A percentile compares a stretch with the other conserved stretches of the same genome.
Conservation (phyloP, 1,139 yeast species). For the Debaryomyces sp. region DNA sequence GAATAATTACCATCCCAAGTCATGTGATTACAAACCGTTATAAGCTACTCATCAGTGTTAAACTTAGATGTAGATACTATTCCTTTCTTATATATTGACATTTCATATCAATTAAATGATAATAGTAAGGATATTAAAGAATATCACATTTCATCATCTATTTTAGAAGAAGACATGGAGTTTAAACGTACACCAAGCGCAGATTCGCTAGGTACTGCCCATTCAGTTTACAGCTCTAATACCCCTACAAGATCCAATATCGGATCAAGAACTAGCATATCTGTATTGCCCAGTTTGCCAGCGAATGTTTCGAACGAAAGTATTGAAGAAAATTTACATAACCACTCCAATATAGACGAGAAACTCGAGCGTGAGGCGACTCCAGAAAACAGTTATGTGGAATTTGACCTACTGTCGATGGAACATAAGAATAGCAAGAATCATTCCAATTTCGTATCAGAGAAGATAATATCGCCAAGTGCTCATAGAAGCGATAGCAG, state of each 20-base stretch:
- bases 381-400: conserved; percentile 28
- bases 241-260: conserved; percentile 7
- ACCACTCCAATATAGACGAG: conserved; percentile 8
- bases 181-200: conserved; percentile 3
- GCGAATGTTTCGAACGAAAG: background rate
- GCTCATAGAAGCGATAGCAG: background rate
- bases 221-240: conserved; percentile 2
- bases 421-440: conserved; percentile 4
- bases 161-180: conserved; percentile 3
- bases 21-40: background rate
- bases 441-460: conserved; percentile 8
- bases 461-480: conserved; percentile 8
- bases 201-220: conserved; percentile 4
- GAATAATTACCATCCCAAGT: background rate
- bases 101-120: background rate
- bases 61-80: background rate
- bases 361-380: conserved; percentile 8
- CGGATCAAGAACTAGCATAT: conserved; percentile 15
- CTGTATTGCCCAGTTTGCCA: conserved; percentile 18
- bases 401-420: conserved; percentile 31
- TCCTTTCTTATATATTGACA: background rate
- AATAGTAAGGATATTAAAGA: background rate
- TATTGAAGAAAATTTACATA: background rate
- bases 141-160: conserved; percentile 39
- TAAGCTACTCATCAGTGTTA: background rate